Evolutionary conservation across 345 rosid genomes (phyloP).

Genomic region (Gossypium longicalyx): DNA sequence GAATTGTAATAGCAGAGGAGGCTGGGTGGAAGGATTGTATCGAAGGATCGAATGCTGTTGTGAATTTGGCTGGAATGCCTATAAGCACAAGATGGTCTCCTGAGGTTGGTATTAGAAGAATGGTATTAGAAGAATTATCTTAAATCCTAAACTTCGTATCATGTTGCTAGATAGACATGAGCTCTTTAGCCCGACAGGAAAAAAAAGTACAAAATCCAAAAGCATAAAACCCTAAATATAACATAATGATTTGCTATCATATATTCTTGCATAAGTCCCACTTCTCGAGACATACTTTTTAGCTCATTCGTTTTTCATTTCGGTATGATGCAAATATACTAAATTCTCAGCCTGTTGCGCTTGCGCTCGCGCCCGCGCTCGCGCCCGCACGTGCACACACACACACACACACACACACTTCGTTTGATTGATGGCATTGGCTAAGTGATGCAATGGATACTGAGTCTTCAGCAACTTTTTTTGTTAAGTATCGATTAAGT

Average conservation of each 20-base stretch:
- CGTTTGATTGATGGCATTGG: not conserved
- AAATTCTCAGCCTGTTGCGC: not conserved
- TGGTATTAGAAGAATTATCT: constrained; percentile 15
- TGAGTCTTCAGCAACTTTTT: not conserved
- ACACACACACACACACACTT: not conserved
- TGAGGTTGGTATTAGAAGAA: constrained; percentile 46
- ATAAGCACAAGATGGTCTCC: constrained; percentile 93
- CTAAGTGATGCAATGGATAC: not conserved
- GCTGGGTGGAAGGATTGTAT: constrained; percentile 68
- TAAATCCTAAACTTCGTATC: not conserved
- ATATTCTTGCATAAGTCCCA: not conserved
- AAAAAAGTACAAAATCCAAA: not conserved
- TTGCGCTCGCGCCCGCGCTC: too few species aligned
- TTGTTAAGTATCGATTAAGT: not conserved
- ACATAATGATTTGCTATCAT: not conserved
- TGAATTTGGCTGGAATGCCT: constrained; percentile 89
- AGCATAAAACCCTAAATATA: not conserved
- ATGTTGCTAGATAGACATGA: not conserved
- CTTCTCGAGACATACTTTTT: too few species aligned
- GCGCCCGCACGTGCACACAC: too few species aligned
- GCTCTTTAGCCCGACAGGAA: not conserved
- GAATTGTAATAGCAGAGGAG: constrained; percentile 70
- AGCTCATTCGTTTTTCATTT: too few species aligned
- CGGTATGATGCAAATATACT: not conserved
- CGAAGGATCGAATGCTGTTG: constrained; percentile 76